Conservation (phyloP, 139 green algal species). For the Coelastrella sp. region DNA sequence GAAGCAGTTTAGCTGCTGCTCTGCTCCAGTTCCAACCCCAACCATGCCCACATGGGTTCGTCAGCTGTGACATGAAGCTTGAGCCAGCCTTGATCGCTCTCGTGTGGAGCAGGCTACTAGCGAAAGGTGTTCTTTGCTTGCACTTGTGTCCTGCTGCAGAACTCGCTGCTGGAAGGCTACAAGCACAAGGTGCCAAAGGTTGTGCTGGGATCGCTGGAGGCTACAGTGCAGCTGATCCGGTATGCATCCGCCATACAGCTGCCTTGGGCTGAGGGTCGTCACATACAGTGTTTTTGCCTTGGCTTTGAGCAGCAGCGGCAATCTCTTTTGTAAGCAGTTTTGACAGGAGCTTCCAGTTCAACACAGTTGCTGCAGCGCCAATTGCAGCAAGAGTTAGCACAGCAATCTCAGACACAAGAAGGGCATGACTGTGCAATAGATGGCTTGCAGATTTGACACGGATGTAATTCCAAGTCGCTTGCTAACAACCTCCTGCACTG, state of each 20-base stretch:
- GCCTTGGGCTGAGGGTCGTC: neutral
- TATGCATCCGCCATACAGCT: slow-evolving; percentile 2
- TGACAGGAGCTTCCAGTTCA: too few relatives aligned
- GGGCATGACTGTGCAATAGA: neutral
- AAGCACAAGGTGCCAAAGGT: slow-evolving; percentile 94
- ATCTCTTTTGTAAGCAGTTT: too few relatives aligned
- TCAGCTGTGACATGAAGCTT: too few relatives aligned
- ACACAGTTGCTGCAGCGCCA: too few relatives aligned
- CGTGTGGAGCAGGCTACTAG: too few relatives aligned
- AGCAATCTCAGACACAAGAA: neutral
- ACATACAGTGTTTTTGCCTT: neutral
- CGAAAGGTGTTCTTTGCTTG: neutral
- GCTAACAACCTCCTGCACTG: too few relatives aligned
- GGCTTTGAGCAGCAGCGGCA: neutral
- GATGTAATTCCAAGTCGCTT: too few relatives aligned
- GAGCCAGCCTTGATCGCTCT: too few relatives aligned
- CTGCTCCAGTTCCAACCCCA: too few relatives aligned
- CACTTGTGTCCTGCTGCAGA: slow-evolving; percentile 51
- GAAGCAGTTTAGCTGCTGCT: too few relatives aligned
- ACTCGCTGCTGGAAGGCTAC: slow-evolving; percentile 75
- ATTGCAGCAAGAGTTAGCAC: neutral
- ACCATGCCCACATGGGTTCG: too few relatives aligned
- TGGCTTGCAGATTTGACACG: neutral
- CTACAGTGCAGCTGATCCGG: slow-evolving; percentile 67
- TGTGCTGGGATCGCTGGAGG: slow-evolving; percentile 83